Conservation (phyloP, 805 yeast species). For the Kodamaea jinghongensis region DNA sequence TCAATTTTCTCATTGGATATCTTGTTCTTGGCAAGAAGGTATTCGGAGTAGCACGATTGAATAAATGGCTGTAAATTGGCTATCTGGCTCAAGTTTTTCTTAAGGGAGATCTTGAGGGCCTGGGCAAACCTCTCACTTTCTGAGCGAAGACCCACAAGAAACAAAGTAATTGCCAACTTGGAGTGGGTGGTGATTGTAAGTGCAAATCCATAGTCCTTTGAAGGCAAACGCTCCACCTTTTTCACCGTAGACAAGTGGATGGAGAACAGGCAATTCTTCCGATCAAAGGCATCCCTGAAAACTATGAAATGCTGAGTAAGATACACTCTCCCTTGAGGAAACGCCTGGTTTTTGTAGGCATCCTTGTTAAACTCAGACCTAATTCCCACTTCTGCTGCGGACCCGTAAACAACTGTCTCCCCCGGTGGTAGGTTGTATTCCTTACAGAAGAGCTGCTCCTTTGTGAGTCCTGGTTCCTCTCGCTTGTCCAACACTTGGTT, state of each 20-base stretch:
- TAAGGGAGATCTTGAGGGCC: slow-evolving; percentile 57
- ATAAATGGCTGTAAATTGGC: slow-evolving; percentile 62
- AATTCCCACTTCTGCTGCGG: slow-evolving; percentile 55
- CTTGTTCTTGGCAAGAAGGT: slow-evolving; percentile 60
- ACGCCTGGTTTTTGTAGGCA: slow-evolving; percentile 18
- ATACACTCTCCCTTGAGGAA: slow-evolving; percentile 61
- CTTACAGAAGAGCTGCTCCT: slow-evolving; percentile 67
- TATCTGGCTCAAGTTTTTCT: slow-evolving; percentile 61
- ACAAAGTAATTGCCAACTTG: slow-evolving; percentile 59
- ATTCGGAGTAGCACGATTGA: slow-evolving; percentile 80
- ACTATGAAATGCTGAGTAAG: slow-evolving; percentile 74
- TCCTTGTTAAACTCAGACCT: slow-evolving; percentile 25
- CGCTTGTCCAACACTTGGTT: slow-evolving; percentile 44
- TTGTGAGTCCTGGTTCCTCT: slow-evolving; percentile 45
- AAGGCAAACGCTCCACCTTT: slow-evolving; percentile 82
- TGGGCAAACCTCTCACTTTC: slow-evolving; percentile 80
- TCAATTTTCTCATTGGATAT: slow-evolving; percentile 41
- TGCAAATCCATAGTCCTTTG: slow-evolving; percentile 74
- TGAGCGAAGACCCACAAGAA: slow-evolving; percentile 75
- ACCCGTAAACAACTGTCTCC: slow-evolving; percentile 64
- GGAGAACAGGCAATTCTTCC: slow-evolving; percentile 61
- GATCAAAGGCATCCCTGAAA: slow-evolving; percentile 70
- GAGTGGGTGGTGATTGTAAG: slow-evolving; percentile 68
- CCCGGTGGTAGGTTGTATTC: slow-evolving; percentile 70
- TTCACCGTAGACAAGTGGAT: slow-evolving; percentile 75